Base-by-base conservation (phyloP, 2,329 filamentous ascomycete genomes). In the Raffaelea deltoideospora region DNA sequence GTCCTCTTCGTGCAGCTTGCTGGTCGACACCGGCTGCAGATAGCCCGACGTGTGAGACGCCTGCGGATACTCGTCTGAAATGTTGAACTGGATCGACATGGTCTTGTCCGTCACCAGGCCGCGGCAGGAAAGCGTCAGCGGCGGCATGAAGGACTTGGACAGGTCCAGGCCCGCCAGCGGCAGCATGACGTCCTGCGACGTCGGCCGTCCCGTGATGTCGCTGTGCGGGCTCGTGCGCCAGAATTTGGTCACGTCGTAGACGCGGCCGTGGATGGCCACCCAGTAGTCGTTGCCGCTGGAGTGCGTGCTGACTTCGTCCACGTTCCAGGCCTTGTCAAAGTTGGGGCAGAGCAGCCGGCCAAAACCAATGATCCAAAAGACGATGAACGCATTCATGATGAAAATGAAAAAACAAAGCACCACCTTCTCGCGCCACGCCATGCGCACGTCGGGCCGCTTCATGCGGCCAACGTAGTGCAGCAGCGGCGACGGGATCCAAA, bases 401-500 rank as follows among this genome's bases (percentile, higher is more conserved):
- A 82, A 53, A 47, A 98, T 96, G 36, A 94, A 49, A 40, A 82
- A 64, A 33, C 87, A 76, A 10, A 98, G 64, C 0, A 90, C 79
- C 10, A 98, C 35, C 59, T 98, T 98, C 52, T 98, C 90, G 57
- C 90, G 74, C 90, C 90, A 98, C 0, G 90, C 90, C 74, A 95
- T 82, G 20, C 90, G 82, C 9, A 98, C 85, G 59, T 98, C 90
- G 2, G 87, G 90, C 38, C 90, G 78, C 60, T 93, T 92, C 90
- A 98, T 98, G 18, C 88, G 82, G 23, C 90, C 90, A 40, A 96
- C 51, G 41, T 68, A 79, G n/a, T 72, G 71, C 14, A 98, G 73
- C 3, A 82, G 46, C 33, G 84, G 81, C 0, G 88, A 96, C 0
- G 90, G 90, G 46, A 95, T 90, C 81, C 83, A 96, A 54, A 85